Conservation (phyloP, 2,329 filamentous ascomycete genomes). For the Aspergillus sp. region DNA sequence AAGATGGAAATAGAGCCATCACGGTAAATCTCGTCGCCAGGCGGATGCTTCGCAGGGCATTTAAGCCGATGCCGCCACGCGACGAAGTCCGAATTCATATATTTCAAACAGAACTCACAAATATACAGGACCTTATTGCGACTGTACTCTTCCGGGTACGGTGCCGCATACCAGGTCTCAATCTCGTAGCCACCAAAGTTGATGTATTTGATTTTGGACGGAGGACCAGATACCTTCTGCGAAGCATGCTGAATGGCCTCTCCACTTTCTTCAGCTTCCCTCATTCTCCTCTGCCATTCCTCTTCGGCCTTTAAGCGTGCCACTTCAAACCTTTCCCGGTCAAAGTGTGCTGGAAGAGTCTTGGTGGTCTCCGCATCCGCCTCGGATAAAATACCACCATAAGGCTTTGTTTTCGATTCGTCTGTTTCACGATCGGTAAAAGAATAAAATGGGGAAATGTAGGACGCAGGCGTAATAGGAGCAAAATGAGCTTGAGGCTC, state of each 20-base stretch:
- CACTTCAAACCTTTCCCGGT: slow-evolving; percentile 79
- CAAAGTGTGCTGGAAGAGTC: slow-evolving; percentile 70
- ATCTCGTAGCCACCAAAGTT: slow-evolving; percentile 97
- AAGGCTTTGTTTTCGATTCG: slow-evolving; percentile 84
- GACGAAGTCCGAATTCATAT: slow-evolving; percentile 98
- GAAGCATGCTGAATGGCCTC: slow-evolving; percentile 56
- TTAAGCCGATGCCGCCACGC: slow-evolving; percentile 97
- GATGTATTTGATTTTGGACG: slow-evolving; percentile 97
- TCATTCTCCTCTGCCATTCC: slow-evolving; percentile 67
- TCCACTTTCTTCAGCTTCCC: slow-evolving; percentile 55
- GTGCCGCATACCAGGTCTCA: slow-evolving; percentile 97
- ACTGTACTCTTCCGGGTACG: slow-evolving; percentile 97
- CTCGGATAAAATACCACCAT: slow-evolving; percentile 86
- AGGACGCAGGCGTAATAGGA: slow-evolving; percentile 52
- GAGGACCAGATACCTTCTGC: slow-evolving; percentile 71
- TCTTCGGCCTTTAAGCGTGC: slow-evolving; percentile 87
- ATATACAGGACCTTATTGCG: slow-evolving; percentile 96
- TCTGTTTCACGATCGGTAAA: slow-evolving; percentile 85
- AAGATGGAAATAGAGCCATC: slow-evolving; percentile 93
- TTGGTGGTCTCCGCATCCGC: slow-evolving; percentile 83
- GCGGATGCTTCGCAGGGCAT: slow-evolving; percentile 91
- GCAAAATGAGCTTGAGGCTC: slow-evolving; percentile 49
- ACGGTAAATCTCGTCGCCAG: slow-evolving; percentile 95
- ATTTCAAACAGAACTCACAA: slow-evolving; percentile 97
- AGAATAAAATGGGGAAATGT: slow-evolving; percentile 74